Conservation (phyloP, 78 protist species). For the Protostelium mycophagum region DNA sequence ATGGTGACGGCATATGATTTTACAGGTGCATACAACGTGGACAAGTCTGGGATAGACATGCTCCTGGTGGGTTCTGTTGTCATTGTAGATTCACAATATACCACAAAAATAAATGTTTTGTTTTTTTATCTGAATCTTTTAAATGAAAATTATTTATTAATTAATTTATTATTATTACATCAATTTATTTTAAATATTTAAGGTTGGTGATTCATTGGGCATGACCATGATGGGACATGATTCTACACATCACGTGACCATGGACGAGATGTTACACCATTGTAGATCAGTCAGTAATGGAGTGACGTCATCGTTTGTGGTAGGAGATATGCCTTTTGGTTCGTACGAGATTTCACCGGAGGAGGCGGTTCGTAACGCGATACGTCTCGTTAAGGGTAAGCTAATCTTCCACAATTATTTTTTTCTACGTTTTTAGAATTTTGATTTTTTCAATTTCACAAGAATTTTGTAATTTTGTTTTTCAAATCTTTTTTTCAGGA, state of each 20-base stretch:
- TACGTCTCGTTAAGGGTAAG: constrained; percentile 71
- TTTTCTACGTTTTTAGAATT: neutral
- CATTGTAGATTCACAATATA: neutral
- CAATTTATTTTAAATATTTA: constrained; percentile 36
- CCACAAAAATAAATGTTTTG: neutral
- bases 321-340: constrained; percentile 95
- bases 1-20: constrained; percentile 86
- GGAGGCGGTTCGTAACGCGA: constrained; percentile 78
- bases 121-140: neutral
- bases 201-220: constrained; percentile 89
- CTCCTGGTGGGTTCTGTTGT: constrained; percentile 24
- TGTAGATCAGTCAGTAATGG: constrained; percentile 79
- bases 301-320: constrained; percentile 39
- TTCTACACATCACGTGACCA: constrained; percentile 74
- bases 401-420: neutral
- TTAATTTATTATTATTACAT: neutral
- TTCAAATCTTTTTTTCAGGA: neutral
- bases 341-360: constrained; percentile 50
- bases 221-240: constrained; percentile 85
- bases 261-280: constrained; percentile 86
- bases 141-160: neutral
- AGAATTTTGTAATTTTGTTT: neutral
- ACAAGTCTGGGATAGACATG: constrained; percentile 49
- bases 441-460: neutral
- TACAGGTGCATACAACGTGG: constrained; percentile 61